Base-by-base conservation (phyloP, 768 basidiomycete species). In the Kwoniella heveanensis region DNA sequence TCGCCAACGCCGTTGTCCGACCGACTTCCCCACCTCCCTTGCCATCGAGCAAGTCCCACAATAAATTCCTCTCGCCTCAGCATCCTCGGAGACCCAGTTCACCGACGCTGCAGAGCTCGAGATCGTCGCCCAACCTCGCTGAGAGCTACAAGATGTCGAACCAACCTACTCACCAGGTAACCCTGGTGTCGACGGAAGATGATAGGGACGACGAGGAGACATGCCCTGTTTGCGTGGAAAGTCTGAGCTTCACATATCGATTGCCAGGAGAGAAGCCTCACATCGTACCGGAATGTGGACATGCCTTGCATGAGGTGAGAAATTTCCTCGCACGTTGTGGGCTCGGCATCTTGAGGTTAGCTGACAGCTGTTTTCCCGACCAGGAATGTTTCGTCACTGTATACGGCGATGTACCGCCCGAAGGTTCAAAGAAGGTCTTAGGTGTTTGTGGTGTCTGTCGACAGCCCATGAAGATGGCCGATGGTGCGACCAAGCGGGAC, bases 371-470 rank as follows among this genome's bases (percentile, higher is more conserved):
- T 22, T 47, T 13, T 10, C 32, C 47, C 26, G 19, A 8, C 21
- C 57, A 95, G 90, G 95, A 92, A 17, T 99, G 96, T 80, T 98
- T 97, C 79, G 90, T 88, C 17, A 92, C 92, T 6, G 95, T 98
- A 3, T 99, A 99, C 79, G 95, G 94, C 15, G 91, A 91, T 5
- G 88, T 89, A 3, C 78, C 78, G 84, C 89, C 26, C 83, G 86
- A 79, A 87, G 90, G 81, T 83, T 90, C 50, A 15, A 69, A 62
- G 54, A 71, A 66, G 60, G 89, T 91, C 76, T 83, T 96, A 24
- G 96, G 96, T 21, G 91, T 99, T 19, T 99, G 96, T 70, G 96
- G 96, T 39, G 92, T 98, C 1, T 99, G 96, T 77, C 85, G 96
- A 71, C 85, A 93, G 30, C 93, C 93, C 19, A 98, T 99, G 96